phyloP scores from a whole-genome alignment of 345 rosid genomes.

The Lenwebbia sp. region DNA sequence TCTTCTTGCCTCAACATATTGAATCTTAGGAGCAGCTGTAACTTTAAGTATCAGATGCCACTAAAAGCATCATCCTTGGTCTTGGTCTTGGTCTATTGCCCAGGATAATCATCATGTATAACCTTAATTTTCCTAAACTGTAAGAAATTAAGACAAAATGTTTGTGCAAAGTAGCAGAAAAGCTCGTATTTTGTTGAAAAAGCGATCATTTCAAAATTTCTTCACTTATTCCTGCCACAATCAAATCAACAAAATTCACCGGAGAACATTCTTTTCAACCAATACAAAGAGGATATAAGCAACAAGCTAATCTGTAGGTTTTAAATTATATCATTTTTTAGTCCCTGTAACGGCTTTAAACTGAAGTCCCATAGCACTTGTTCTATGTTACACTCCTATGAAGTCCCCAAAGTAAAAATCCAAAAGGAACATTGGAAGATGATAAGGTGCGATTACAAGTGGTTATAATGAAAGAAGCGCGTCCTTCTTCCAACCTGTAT shows the following conservation, averaged over 20 bases:
- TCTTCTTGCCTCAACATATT: background rate
- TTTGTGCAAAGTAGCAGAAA: background rate
- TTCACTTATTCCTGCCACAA: background rate
- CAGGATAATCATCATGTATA: background rate
- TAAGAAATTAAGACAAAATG: background rate
- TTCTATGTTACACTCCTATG: background rate
- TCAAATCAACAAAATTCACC: background rate
- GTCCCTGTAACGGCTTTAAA: background rate
- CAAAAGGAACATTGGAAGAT: background rate
- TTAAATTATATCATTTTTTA: background rate
- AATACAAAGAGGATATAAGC: background rate
- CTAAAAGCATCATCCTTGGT: background rate
- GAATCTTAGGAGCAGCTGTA: background rate
- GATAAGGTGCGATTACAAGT: background rate
- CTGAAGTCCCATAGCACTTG: background rate
- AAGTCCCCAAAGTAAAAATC: background rate
- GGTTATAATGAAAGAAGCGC: background rate
- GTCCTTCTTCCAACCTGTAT: background rate
- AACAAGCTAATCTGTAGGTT: background rate
- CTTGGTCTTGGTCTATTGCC: background rate
- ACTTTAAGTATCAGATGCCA: background rate
- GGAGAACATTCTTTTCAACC: background rate
- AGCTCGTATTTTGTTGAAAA: background rate
- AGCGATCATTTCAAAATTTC: background rate
- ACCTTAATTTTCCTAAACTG: background rate